A percentile compares a stretch with the other conserved stretches of the same genome.
These are phyloP conservation scores for Dioscorea dumetorum DNA, from an alignment of 106 monocot species.

Conservation along the genomic window DNA sequence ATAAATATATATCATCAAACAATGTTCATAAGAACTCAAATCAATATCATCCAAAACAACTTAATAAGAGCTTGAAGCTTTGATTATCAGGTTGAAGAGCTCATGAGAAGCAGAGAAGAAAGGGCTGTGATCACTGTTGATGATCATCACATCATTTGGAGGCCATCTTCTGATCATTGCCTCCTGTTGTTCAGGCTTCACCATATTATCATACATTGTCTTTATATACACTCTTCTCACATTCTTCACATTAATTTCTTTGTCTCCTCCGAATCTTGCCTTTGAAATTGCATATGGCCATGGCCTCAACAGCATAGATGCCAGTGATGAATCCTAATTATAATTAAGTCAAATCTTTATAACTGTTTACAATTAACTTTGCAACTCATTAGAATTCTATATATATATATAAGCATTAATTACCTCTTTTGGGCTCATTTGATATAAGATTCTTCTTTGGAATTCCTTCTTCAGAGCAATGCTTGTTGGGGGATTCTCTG, in stretches of 20 bases:
- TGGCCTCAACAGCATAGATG: slow-evolving; percentile 31
- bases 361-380: too few relatives aligned
- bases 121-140: slow-evolving; percentile 51
- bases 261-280: slow-evolving; percentile 1
- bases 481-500: slow-evolving; percentile 11
- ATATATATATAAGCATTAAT: neutral
- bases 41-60: neutral
- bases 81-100: slow-evolving; percentile 15
- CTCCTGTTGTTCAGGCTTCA: slow-evolving; percentile 43
- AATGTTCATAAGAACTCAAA: too few relatives aligned
- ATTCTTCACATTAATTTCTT: neutral
- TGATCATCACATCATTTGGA: slow-evolving; percentile 21
- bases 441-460: slow-evolving; percentile 25
- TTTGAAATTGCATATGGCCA: neutral
- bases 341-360: neutral
- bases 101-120: slow-evolving; percentile 32
- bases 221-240: slow-evolving; percentile 28
- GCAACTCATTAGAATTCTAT: too few relatives aligned
- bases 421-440: slow-evolving; percentile 30
- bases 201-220: slow-evolving; percentile 19
- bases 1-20: neutral
- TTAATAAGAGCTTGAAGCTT: slow-evolving; percentile 2
- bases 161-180: slow-evolving; percentile 50
- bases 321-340: slow-evolving; percentile 25
- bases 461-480: slow-evolving; percentile 15